A percentile compares a stretch with the other conserved stretches of the same genome.
Conservation (phyloP, 192 early-diverging fungal genomes). For the Linnemannia schmuckeri region DNA sequence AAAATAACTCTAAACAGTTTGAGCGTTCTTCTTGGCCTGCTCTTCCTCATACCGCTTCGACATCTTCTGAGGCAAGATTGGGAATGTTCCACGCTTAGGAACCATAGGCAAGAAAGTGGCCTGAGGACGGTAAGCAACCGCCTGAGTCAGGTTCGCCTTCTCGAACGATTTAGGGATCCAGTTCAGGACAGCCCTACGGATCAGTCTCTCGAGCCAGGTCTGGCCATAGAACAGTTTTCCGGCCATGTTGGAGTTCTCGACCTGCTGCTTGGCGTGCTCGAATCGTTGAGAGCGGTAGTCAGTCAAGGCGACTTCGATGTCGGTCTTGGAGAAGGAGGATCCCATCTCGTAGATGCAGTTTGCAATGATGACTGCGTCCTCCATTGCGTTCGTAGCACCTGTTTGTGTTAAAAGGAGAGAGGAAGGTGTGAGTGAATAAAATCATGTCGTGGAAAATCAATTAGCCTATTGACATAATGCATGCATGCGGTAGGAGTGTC, state of each 20-base stretch:
- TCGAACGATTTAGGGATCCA: constrained; percentile 15
- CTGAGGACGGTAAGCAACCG: constrained; percentile 32
- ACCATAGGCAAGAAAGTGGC: constrained; percentile 36
- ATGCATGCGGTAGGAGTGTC: neutral
- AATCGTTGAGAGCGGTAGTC: constrained; percentile 23
- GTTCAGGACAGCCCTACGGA: constrained; percentile 20
- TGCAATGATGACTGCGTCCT: constrained; percentile 37
- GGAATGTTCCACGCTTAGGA: constrained; percentile 16
- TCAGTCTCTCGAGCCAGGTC: constrained; percentile 11
- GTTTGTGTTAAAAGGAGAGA: neutral
- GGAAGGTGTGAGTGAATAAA: neutral
- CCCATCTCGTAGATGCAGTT: constrained; percentile 32
- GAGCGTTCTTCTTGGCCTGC: neutral
- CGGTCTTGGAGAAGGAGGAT: neutral
- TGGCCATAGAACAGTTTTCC: constrained; percentile 3
- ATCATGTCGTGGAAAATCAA: neutral
- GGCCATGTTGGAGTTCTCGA: constrained; percentile 7
- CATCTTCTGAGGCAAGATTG: constrained; percentile 15
- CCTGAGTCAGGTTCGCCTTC: neutral
- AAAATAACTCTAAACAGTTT: neutral
- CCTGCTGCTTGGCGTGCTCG: constrained; percentile 18
- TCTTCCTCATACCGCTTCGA: constrained; percentile 26
- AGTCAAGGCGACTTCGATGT: constrained; percentile 1
- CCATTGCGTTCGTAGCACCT: constrained; percentile 34
- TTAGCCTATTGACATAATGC: neutral